Percentiles rank a stretch among this genome's conserved stretches.
Evolutionary conservation across 306 rosid genomes (phyloP).

Genomic region (Mimosa pudica): DNA sequence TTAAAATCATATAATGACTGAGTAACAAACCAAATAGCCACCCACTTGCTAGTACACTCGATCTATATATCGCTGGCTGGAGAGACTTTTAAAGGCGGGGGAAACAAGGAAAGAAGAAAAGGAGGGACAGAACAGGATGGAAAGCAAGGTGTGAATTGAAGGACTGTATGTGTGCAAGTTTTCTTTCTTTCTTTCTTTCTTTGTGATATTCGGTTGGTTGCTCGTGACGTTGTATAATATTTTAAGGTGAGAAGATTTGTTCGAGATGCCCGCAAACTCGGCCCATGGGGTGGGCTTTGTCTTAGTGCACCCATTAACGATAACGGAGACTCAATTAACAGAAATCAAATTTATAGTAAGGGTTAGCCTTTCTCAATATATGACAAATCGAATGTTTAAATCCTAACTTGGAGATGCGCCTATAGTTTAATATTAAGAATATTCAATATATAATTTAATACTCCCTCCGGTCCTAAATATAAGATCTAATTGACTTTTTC

Average conservation of each 20-base stretch:
- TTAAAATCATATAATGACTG: no score
- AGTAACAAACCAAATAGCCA: not conserved
- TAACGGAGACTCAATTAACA: not conserved
- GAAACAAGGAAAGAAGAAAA: not conserved
- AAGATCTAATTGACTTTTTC: no score
- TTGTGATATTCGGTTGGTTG: constrained; percentile 15
- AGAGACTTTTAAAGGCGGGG: constrained; percentile 35
- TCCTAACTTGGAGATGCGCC: no score
- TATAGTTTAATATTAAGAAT: no score
- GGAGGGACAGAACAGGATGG: constrained; percentile 15
- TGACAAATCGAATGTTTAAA: no score
- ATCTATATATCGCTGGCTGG: not conserved
- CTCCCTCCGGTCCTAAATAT: no score
- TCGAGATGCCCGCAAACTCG: constrained; percentile 32
- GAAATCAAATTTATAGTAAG: no score
- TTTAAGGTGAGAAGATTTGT: constrained; percentile 33
- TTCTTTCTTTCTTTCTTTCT: not conserved
- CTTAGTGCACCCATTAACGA: constrained; percentile 38
- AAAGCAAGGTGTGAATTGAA: not conserved
- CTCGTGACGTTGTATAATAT: constrained; percentile 29
- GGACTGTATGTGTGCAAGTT: not conserved
- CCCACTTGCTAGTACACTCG: no score
- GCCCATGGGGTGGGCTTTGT: constrained; percentile 46
- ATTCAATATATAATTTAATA: no score
- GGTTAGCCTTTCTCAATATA: no score